Evolutionary conservation across 305 asterid genomes (phyloP).

Genomic region (Nicotiana rustica): DNA sequence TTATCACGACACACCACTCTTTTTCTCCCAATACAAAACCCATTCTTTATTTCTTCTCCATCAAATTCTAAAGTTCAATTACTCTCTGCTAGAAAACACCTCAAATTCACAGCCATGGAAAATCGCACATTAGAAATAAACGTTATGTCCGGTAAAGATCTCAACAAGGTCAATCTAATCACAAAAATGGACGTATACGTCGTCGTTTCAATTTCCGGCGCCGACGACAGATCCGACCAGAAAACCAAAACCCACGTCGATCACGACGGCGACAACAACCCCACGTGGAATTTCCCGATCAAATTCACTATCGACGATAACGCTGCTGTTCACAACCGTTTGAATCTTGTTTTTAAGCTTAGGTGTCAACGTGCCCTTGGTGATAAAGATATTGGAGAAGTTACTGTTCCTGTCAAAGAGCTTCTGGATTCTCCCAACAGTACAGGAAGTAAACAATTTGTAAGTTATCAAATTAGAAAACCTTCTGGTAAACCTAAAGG

Average conservation of each 20-base stretch:
- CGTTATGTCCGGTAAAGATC: slow-evolving; percentile 61
- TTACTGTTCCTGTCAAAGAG: slow-evolving; percentile 68
- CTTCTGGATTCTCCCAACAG: slow-evolving; percentile 57
- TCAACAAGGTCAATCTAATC: slow-evolving; percentile 73
- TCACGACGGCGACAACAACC: slow-evolving; percentile 65
- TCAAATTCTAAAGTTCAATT: too few relatives aligned
- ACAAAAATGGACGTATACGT: slow-evolving; percentile 82
- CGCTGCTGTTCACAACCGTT: slow-evolving; percentile 60
- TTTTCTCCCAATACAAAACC: not conserved
- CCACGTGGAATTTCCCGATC: slow-evolving; percentile 75
- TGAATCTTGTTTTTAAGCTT: slow-evolving; percentile 64
- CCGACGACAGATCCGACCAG: slow-evolving; percentile 51
- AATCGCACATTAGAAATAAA: slow-evolving; percentile 62
- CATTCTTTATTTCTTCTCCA: too few relatives aligned
- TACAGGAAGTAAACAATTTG: slow-evolving; percentile 49
- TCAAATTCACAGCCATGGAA: slow-evolving; percentile 54
- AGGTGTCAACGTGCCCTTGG: slow-evolving; percentile 71
- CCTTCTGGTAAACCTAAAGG: slow-evolving; percentile 87
- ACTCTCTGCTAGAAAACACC: not conserved
- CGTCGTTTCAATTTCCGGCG: slow-evolving; percentile 72
- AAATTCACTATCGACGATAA: slow-evolving; percentile 67
- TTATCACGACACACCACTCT: not conserved
- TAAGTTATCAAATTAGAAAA: slow-evolving; percentile 80
- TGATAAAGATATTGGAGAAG: slow-evolving; percentile 80
- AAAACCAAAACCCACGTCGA: slow-evolving; percentile 63